Evolutionary conservation across 768 basidiomycete species (phyloP), one percentile per base, ranked within the genome.

Genomic region (Macrocybe gigantea): DNA sequence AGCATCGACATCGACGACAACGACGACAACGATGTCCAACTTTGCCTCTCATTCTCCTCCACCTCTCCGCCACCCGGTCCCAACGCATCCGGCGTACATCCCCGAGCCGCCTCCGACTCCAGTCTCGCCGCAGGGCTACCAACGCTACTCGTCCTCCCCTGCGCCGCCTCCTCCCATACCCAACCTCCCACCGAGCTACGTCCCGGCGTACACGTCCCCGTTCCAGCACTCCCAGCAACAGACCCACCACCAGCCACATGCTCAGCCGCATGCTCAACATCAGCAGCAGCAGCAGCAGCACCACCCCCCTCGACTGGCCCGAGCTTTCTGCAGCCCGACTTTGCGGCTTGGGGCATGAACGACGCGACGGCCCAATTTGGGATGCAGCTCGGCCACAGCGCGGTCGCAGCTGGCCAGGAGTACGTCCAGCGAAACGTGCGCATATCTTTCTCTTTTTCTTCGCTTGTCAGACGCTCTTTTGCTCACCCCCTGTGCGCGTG

Each of bases 331-430:
- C 54, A 58, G 36, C 67, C 73, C 1, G 71, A 83, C 59, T 86
- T 85, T 54, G 74, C 74, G 7, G 82, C 84, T 10, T 90, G 87
- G 87, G 88, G 89, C 0, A 76, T 98, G 66, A 86, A 96, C 64
- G 90, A 90, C 58, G 83, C 92, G 7, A 97, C 96, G 2, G 90
- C 96, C 0, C 88, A 94, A 64, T 85, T 99, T 61, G 92, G 95
- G 14, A 90, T 98, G 80, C 95, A 97, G 64, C 80, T 98, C 31
- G 94, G 95, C 3, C 83, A 83, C 53, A 89, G 80, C 51, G 95
- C 95, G 0, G 86, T 98, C 2, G 83, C 85, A 5, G 95, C 93
- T 0, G 95, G 96, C 0, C 93, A 95, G 64, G 90, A 93, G 42
- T 98, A 98, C 54, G 86, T 99, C 41, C 90, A 93, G 66, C 86